Evolutionary conservation across 140 eudicot genomes (phyloP).

Genomic region (Flaveria floridana): DNA sequence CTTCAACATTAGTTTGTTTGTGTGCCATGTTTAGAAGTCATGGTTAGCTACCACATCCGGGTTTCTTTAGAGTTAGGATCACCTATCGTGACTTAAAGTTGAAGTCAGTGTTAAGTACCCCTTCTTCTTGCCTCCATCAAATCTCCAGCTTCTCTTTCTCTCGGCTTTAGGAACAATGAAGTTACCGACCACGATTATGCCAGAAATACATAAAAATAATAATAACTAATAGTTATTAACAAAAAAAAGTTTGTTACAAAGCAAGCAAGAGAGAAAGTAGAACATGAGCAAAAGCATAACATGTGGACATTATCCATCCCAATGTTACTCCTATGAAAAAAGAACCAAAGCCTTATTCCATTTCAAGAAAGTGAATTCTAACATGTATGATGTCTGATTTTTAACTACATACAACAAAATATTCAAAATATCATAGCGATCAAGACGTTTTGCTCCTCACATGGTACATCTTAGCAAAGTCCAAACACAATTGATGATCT

Average conservation of each 20-base stretch:
- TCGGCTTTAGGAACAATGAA: background rate
- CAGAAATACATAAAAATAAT: too few relatives aligned
- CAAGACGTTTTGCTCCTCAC: conserved; percentile 33
- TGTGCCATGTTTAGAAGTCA: background rate
- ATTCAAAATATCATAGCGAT: conserved; percentile 16
- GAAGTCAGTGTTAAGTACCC: background rate
- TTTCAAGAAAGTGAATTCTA: conserved; percentile 21
- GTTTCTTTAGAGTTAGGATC: background rate
- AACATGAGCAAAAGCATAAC: conserved; percentile 1
- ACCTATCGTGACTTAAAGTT: background rate
- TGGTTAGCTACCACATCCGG: too few relatives aligned
- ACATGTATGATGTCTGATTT: conserved; percentile 15
- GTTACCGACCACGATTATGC: background rate
- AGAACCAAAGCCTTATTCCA: conserved; percentile 33
- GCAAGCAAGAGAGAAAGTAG: background rate
- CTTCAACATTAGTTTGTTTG: background rate
- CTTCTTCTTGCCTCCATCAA: background rate
- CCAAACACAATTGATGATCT: conserved; percentile 71
- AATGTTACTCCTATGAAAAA: background rate
- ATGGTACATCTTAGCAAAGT: conserved; percentile 74
- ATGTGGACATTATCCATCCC: background rate
- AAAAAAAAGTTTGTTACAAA: background rate
- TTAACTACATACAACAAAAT: conserved; percentile 28
- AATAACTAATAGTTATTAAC: background rate
- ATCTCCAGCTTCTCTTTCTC: background rate